Conservation (phyloP, 1,139 yeast genomes). For the Spathaspora jeffriesii region DNA sequence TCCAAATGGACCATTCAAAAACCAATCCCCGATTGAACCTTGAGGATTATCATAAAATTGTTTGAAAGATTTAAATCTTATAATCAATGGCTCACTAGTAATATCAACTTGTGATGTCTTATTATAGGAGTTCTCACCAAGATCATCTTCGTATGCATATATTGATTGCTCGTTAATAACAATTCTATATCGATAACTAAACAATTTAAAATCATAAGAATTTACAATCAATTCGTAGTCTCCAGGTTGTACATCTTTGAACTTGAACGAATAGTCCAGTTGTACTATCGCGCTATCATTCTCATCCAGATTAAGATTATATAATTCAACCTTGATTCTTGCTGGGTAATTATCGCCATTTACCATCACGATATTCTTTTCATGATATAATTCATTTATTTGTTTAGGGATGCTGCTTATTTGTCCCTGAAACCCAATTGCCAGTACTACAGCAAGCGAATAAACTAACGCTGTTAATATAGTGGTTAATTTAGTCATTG, state of each 20-base stretch:
- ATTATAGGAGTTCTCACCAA: constrained; percentile 18
- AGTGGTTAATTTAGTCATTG: background rate
- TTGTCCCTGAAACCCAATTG: constrained; percentile 18
- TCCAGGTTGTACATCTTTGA: constrained; percentile 27
- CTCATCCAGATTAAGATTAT: constrained; percentile 12
- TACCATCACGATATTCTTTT: constrained; percentile 20
- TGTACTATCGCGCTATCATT: constrained; percentile 21
- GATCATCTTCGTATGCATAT: constrained; percentile 23
- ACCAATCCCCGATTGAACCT: constrained; percentile 33
- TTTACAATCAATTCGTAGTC: constrained; percentile 33
- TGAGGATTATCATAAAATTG: constrained; percentile 37
- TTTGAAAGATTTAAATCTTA: constrained; percentile 23
- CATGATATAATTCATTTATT: constrained; percentile 21
- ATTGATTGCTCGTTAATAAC: constrained; percentile 19
- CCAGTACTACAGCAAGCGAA: constrained; percentile 2
- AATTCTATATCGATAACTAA: constrained; percentile 26
- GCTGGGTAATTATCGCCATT: constrained; percentile 39
- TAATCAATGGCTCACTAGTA: constrained; percentile 21
- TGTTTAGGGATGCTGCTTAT: constrained; percentile 26
- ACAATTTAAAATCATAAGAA: constrained; percentile 39
- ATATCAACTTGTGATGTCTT: constrained; percentile 18
- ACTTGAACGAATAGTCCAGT: constrained; percentile 25
- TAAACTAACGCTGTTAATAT: background rate
- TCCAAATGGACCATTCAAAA: constrained; percentile 45
- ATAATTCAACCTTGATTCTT: constrained; percentile 33